Evolutionary conservation across 129 eudicot genomes (phyloP), one percentile per base, ranked within the genome.

Genomic region (Glebionis coronaria): DNA sequence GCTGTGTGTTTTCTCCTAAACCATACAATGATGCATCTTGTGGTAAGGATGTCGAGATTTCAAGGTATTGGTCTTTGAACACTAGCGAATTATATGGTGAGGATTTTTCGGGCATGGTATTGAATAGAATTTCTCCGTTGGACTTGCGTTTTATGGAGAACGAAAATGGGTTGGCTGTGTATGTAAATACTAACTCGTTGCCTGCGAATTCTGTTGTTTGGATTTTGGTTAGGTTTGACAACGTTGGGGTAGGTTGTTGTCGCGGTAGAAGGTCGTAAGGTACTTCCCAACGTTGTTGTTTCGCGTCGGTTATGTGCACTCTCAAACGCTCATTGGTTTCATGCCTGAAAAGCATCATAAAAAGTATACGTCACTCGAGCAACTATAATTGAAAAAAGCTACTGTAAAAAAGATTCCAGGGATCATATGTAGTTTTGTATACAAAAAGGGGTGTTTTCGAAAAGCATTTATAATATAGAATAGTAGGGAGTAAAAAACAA

Each of bases 11-110:
- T 44, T 94, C 99, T 6, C 99, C 99, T 9, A 94, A 71, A 0
- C 99, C 99, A 62, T 94, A 94, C 25, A 90, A 72, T 14, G 97
- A 84, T 20, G 99, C 97, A 50, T 83, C 81, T 44, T 76, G 44
- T 3, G 99, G 95, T 76, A 94, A 69, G 1, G 61, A 72, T 13
- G 99, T 94, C 54, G 97, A 86, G 20, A 94, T 75, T 70, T 94
- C 99, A 1, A 94, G 71, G 59, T 89, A 94, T 72, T 94, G 99
- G 42, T 94, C 99, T 60, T 94, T 94, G 68, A 94, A 94, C 15
- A 87, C 97, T 61, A 94, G 61, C 1, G 62, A 55, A 44, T 53
- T 77, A 76, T 55, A 94, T 4, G 93, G 87, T 56, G 80, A 84
- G 21, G 90, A 84, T 12, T 64, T 56, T 4, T 69, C 81, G 3